phyloP scores from a whole-genome alignment of 2,329 filamentous ascomycete genomes.

The Colletotrichum phormii region DNA sequence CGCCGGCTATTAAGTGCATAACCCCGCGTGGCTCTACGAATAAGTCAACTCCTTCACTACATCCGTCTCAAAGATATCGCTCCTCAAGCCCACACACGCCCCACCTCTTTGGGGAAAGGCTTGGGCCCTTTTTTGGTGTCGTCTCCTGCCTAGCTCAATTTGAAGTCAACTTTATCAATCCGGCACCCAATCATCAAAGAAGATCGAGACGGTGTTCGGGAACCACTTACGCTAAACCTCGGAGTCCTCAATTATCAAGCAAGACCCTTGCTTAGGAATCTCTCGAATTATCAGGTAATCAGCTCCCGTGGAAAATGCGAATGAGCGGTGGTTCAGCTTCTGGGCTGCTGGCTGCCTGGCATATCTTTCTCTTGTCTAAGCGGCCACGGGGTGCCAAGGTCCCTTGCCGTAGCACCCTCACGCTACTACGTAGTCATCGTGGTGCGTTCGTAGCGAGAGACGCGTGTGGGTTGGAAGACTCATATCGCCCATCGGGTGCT shows the following conservation, averaged over 20 bases:
- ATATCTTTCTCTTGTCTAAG: not conserved
- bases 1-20: slow-evolving; percentile 7
- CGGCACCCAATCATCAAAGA: slow-evolving; percentile 25
- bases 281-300: slow-evolving; percentile 14
- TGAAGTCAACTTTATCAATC: not conserved
- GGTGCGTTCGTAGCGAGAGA: not conserved
- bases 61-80: not conserved
- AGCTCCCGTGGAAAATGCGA: not conserved
- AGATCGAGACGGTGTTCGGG: slow-evolving; percentile 16
- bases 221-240: not conserved
- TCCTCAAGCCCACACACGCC: not conserved
- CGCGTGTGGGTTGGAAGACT: slow-evolving; percentile 12
- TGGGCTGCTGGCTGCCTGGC: not conserved
- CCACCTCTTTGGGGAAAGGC: not conserved
- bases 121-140: slow-evolving; percentile 16
- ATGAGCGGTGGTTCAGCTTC: not conserved
- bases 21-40: slow-evolving; percentile 13
- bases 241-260: not conserved
- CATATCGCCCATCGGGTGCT: slow-evolving; percentile 18
- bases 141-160: slow-evolving; percentile 19
- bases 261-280: slow-evolving; percentile 22
- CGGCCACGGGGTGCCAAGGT: not conserved
- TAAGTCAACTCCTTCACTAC: not conserved
- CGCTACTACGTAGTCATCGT: slow-evolving; percentile 9
- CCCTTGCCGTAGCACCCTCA: slow-evolving; percentile 5